Evolutionary conservation across 371 early-diverging fungal genomes (phyloP), one percentile per base, ranked within the genome.

Genomic region (Actinomortierella ambigua): DNA sequence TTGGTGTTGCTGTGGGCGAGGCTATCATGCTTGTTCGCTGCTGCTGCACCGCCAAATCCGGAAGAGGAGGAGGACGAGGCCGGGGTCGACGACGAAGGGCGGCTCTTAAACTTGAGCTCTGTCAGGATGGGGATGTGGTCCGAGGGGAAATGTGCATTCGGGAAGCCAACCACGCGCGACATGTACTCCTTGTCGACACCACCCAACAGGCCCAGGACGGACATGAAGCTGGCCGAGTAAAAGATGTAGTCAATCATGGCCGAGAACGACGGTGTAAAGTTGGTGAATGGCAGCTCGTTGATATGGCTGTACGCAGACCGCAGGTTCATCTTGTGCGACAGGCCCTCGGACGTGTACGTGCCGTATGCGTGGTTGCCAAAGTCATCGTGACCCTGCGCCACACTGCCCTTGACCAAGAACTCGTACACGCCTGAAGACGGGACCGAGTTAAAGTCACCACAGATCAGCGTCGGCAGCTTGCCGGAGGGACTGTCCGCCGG

Each of bases 171-270:
- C 1, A 79, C 80, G 40, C 86, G 86, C 7, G 69, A 66, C 47
- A 90, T 69, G 77, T 95, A 96, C 57, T 92, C 91, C 48, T 85
- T 83, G 59, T 95, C 95, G 8, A 99, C 88, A 22, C 90, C 84
- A 3, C 93, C 93, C 55, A 98, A 77, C 18, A 98, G 70, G 0
- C 97, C 96, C 20, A 90, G 83, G n/a, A 91, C 86, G 20, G 85
- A 81, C 29, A 94, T 76, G 26, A 93, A 85, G 46, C 84, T 86
- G 46, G 87, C 87, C 5, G 92, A 83, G 81, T 94, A 94, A 93
- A 97, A 99, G 59, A 99, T 94, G 71, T 98, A 99, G 81, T 99
- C 99, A 68, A 99, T 93, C 18, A 93, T 93, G 0, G 95, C 99
- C 57, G 84, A 89, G 68, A 95, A 99, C 1, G 77, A 76, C 1